These are phyloP conservation scores for Phialophora verrucosa DNA, from an alignment of 2,329 filamentous ascomycete genomes.

Conservation along the genomic window DNA sequence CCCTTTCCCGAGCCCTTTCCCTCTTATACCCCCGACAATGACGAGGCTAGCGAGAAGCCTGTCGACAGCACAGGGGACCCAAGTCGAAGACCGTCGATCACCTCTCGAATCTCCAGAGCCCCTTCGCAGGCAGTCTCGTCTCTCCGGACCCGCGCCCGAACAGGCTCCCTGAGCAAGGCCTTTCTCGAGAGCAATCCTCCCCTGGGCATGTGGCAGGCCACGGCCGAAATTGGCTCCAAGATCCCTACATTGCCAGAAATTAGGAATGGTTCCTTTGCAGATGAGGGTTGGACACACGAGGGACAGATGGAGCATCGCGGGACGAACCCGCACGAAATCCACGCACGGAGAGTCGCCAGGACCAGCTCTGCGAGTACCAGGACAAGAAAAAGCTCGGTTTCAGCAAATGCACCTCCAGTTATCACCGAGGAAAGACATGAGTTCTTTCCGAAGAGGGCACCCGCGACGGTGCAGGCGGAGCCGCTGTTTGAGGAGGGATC, in stretches of 20 bases:
- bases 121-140: conserved; percentile 8
- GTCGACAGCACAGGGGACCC: conserved; percentile 8
- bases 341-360: conserved; percentile 38
- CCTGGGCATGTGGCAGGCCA: conserved; percentile 45
- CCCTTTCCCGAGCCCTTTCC: conserved; percentile 30
- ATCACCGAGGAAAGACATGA: conserved; percentile 36
- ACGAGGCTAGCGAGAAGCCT: conserved; percentile 10
- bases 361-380: conserved; percentile 39
- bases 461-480: conserved; percentile 20
- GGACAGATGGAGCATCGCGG: conserved; percentile 43
- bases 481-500: conserved; percentile 23
- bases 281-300: conserved; percentile 44
- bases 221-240: conserved; percentile 43
- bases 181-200: conserved; percentile 45
- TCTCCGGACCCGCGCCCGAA: conserved; percentile 28
- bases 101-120: conserved; percentile 25
- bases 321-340: conserved; percentile 42
- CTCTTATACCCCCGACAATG: conserved; percentile 12
- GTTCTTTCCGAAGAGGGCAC: conserved; percentile 32
- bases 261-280: conserved; percentile 41
- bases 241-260: conserved; percentile 44
- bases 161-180: conserved; percentile 33
- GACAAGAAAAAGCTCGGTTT: conserved; percentile 33
- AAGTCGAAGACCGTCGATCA: conserved; percentile 18
- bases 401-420: conserved; percentile 20